A percentile compares a stretch with the other conserved stretches of the same genome.
phyloP scores from a whole-genome alignment of 2,329 filamentous ascomycete species.

The Nemania sp. region DNA sequence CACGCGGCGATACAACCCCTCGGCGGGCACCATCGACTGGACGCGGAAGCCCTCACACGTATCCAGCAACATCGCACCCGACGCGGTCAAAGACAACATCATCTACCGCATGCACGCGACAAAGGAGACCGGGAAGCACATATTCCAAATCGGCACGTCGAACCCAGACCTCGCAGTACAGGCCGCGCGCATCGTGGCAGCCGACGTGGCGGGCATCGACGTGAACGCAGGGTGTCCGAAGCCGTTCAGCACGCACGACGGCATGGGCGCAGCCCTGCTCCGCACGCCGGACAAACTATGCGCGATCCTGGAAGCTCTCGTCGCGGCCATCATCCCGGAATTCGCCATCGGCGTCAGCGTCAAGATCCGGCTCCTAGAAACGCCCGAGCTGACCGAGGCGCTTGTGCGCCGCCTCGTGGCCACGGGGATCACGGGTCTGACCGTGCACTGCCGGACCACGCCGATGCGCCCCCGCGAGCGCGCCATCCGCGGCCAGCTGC shows the following conservation, averaged over 20 bases:
- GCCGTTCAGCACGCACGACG: constrained; percentile 88
- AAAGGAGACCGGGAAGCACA: constrained; percentile 72
- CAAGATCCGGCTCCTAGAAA: constrained; percentile 89
- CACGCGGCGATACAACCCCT: constrained; percentile 73
- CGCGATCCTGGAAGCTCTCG: constrained; percentile 80
- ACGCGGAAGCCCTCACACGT: constrained; percentile 74
- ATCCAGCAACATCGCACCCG: constrained; percentile 54
- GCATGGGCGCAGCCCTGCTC: constrained; percentile 93
- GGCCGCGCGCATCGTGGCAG: constrained; percentile 81
- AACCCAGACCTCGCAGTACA: constrained; percentile 80
- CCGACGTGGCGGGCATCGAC: constrained; percentile 90
- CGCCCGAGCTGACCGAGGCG: constrained; percentile 71
- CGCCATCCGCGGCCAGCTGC: constrained; percentile 82
- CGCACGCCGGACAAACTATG: constrained; percentile 81
- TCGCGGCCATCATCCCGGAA: constrained; percentile 73
- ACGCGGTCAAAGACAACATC: constrained; percentile 63
- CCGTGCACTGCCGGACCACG: constrained; percentile 93
- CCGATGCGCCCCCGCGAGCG: constrained; percentile 91
- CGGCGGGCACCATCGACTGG: constrained; percentile 83
- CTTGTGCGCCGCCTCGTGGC: constrained; percentile 77
- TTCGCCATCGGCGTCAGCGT: constrained; percentile 93
- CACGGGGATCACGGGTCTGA: constrained; percentile 90
- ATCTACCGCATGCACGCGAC: constrained; percentile 84
- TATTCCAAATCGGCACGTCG: constrained; percentile 92
- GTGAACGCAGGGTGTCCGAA: constrained; percentile 99